These are phyloP conservation scores for Rhizopus delemar DNA, from an alignment of 371 early-diverging fungal genomes.

Conservation along the genomic window DNA sequence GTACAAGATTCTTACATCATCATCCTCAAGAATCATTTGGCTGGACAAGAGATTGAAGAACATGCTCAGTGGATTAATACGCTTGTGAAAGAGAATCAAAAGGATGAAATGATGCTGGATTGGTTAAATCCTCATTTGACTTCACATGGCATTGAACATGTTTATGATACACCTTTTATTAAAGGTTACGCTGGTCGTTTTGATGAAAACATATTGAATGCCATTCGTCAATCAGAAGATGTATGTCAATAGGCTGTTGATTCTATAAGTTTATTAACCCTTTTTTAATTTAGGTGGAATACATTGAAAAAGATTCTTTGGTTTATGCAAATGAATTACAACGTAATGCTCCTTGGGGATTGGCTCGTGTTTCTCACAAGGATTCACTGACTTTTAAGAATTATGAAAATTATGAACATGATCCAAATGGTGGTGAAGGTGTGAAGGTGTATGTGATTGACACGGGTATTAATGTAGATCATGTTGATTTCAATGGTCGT, in stretches of 20 bases:
- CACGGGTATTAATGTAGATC: slow-evolving; percentile 85
- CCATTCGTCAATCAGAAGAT: slow-evolving; percentile 66
- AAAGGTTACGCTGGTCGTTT: slow-evolving; percentile 86
- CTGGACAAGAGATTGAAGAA: slow-evolving; percentile 21
- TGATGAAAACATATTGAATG: slow-evolving; percentile 62
- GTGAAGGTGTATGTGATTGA: slow-evolving; percentile 91
- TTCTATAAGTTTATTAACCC: slow-evolving; percentile 20
- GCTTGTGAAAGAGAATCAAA: slow-evolving; percentile 11
- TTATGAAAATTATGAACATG: slow-evolving; percentile 77
- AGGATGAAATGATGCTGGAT: slow-evolving; percentile 6
- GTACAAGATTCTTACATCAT: slow-evolving; percentile 85
- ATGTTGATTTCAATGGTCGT: slow-evolving; percentile 89
- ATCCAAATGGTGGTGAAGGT: slow-evolving; percentile 74
- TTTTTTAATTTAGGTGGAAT: slow-evolving; percentile 73
- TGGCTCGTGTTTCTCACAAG: slow-evolving; percentile 88
- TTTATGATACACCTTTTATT: slow-evolving; percentile 71
- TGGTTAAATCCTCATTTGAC: slow-evolving; percentile 31
- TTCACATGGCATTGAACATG: slow-evolving; percentile 65
- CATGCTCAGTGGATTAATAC: slow-evolving; percentile 40
- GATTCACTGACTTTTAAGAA: slow-evolving; percentile 58
- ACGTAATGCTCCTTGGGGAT: slow-evolving; percentile 87
- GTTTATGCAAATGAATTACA: slow-evolving; percentile 75
- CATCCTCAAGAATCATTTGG: slow-evolving; percentile 70
- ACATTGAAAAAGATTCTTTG: slow-evolving; percentile 86
- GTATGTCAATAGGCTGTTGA: too few relatives aligned